Base-by-base conservation (phyloP, 2,329 filamentous ascomycete genomes). In the Fusarium marasasianum region DNA sequence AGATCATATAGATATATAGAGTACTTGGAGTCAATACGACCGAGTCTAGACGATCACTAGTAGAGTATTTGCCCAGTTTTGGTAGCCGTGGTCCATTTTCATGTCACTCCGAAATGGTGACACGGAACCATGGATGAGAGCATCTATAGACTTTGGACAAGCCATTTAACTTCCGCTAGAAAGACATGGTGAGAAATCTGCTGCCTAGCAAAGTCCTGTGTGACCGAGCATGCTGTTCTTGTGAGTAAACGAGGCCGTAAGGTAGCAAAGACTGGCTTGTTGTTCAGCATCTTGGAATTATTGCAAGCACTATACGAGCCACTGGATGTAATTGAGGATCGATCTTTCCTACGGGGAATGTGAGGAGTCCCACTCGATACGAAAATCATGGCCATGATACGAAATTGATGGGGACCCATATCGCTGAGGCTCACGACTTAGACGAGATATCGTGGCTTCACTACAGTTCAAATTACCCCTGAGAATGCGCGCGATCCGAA, bases 271-370 rank as follows among this genome's bases (percentile, higher is more conserved):
- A 24, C n/a, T 14, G 12, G 13, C 31, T 26, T 20, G 17, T 11
- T 53, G 9, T 26, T 15, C 4, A 15, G 2, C 31, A 53, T 37
- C 6, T 9, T 29, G 26, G 15, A 17, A 55, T n/a, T 6, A 14
- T 7, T 55, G 3, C 11, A 29, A n/a, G 26, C 4, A n/a, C 8
- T 29, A 31, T 18, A 18, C 2, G 8, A 22, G 9, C 14, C 11
- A 29, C 8, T 22, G 4, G 1, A 2, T 13, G 13, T 18, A 6
- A 26, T n/a, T n/a, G 18, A 13, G 9, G 4, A 17, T 13, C n/a
- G 9, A 38, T 26, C 2, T 26, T 38, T 5, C 20, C 7, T 1
- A 26, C 3, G 24, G 13, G 3, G 5, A 17, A 29, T 17, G 10
- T 22, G 24, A 18, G 3, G 11, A 40, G 26, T 38, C 24, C 35